Base-by-base conservation (phyloP, 2,329 filamentous ascomycete genomes). In the Xylaria sp. region DNA sequence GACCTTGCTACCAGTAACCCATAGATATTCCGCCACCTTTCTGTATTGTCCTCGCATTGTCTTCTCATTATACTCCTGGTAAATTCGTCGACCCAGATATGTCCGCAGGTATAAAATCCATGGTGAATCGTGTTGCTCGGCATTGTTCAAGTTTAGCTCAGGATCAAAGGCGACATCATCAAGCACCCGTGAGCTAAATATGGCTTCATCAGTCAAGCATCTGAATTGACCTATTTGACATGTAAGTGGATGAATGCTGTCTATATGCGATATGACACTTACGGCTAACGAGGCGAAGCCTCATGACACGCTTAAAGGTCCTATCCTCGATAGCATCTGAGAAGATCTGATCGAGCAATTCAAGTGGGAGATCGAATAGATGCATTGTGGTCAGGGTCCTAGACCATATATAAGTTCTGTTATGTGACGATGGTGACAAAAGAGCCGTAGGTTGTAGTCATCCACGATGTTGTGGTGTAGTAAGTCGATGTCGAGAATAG, bases 341-440 rank as follows among this genome's bases (percentile, higher is more conserved):
- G 60, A 72, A 72, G 50, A 72, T 72, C 39, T 70, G 70, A 9
- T 72, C 70, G 57, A 72, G 65, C n/a, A 72, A 36, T 61, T 72
- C 70, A n/a, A 72, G 46, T 20, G 70, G 70, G 10, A 72, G 68
- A 58, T 72, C 68, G 60, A 70, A 65, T 46, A 72, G 36, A 50
- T 68, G 61, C 63, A 70, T 70, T 10, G 32, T 58, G 10, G 23
- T 18, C 5, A 8, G n/a, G n/a, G 23, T 55, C 23, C 15, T 41
- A 7, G 32, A 52, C 36, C 30, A 36, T 67, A 45, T 64, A 58
- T 39, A 20, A 8, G 12, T 1, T 63, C 15, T 46, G 41, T 7
- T 57, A 20, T 63, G 32, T 18, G 43, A 48, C 23, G 18, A 48
- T 59, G 55, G 46, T 55, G 18, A 63, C 30, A 52, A 39, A 23